These are phyloP conservation scores for Cadophora gregata DNA, from an alignment of 2,329 filamentous ascomycete genomes.

Conservation along the genomic window DNA sequence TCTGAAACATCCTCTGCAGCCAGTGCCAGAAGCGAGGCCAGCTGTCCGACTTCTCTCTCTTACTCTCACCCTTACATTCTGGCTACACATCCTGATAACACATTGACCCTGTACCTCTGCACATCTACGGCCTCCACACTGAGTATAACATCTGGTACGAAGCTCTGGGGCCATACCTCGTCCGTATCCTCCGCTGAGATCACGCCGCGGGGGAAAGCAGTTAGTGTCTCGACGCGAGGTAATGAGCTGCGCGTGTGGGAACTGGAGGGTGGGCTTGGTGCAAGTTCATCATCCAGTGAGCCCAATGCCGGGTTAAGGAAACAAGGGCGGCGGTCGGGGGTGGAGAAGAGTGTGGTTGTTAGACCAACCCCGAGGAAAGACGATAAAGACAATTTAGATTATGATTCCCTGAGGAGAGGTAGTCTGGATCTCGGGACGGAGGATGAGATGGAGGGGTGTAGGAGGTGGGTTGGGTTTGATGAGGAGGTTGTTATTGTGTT, in stretches of 20 bases:
- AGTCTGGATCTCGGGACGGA: conserved; percentile 6
- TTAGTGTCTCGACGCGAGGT: conserved; percentile 68
- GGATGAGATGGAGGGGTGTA: conserved; percentile 29
- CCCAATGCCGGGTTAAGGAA: conserved; percentile 8
- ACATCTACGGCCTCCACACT: conserved; percentile 62
- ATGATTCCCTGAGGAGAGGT: neutral
- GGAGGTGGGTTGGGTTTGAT: conserved; percentile 71
- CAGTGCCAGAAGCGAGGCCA: conserved; percentile 14
- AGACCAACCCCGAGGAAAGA: neutral
- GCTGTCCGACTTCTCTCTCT: conserved; percentile 40
- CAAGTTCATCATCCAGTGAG: conserved; percentile 29
- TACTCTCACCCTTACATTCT: conserved; percentile 73
- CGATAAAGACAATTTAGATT: neutral
- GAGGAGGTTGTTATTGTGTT: conserved; percentile 73
- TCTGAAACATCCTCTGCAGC: conserved; percentile 49
- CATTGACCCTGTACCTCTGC: conserved; percentile 71
- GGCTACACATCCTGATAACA: conserved; percentile 73
- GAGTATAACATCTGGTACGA: conserved; percentile 62
- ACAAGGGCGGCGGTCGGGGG: conserved; percentile 35
- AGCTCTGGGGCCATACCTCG: conserved; percentile 76
- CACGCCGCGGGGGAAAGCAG: conserved; percentile 71
- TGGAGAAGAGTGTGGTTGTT: conserved; percentile 17
- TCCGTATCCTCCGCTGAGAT: conserved; percentile 71
- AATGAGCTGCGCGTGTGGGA: conserved; percentile 71
- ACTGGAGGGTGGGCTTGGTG: conserved; percentile 60